Evolutionary conservation across 2,329 filamentous ascomycete species (phyloP).

Genomic region (Pseudogymnoascus pannorum): DNA sequence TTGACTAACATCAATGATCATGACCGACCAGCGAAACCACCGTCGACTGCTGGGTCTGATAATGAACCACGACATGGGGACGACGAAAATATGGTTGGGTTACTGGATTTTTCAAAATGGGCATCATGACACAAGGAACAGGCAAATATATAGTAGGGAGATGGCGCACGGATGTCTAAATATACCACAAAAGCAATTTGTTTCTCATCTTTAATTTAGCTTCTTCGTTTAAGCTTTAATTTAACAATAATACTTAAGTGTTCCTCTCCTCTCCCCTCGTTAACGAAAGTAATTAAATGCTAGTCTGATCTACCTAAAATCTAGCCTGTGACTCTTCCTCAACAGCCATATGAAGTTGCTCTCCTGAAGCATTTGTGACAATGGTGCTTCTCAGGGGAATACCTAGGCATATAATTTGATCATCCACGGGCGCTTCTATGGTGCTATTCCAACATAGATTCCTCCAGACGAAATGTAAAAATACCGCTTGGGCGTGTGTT

Average conservation of each 20-base stretch:
- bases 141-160: constrained; percentile 2
- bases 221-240: not conserved
- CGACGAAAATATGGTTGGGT: constrained; percentile 27
- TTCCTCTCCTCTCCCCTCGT: too few relatives aligned
- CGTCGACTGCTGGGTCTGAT: constrained; percentile 51
- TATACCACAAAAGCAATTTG: constrained; percentile 10
- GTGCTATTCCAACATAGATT: not conserved
- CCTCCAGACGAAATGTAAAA: not conserved
- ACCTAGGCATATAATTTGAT: not conserved
- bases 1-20: constrained; percentile 51
- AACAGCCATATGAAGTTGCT: not conserved
- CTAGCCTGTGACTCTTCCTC: not conserved
- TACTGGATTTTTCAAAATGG: constrained; percentile 30
- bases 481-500: not conserved
- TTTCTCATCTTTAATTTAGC: not conserved
- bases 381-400: not conserved
- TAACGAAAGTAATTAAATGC: too few relatives aligned
- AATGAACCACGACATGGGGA: constrained; percentile 22
- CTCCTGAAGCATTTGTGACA: not conserved
- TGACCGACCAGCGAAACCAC: constrained; percentile 49
- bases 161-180: constrained; percentile 5
- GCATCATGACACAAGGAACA: constrained; percentile 15
- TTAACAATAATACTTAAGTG: constrained; percentile 5
- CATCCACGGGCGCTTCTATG: not conserved
- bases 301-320: not conserved